Evolutionary conservation across 305 asterid species (phyloP).

Genomic region (Withania somnifera): DNA sequence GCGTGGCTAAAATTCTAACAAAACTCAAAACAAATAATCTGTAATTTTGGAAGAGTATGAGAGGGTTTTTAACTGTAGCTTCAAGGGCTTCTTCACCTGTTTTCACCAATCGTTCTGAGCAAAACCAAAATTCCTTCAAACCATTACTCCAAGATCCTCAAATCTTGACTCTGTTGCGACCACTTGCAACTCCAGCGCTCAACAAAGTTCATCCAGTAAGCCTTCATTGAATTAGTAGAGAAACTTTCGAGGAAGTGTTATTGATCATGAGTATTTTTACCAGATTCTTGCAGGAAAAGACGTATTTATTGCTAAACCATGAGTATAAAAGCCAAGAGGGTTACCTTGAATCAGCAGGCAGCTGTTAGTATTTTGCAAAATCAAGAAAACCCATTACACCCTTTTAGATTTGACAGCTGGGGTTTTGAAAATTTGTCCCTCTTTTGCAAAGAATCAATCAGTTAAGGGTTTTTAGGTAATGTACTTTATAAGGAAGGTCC

Average conservation of each 20-base stretch:
- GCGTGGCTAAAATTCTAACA: too few species aligned
- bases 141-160: constrained; percentile 14
- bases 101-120: constrained; percentile 17
- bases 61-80: constrained; percentile 54
- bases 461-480: constrained; percentile 49
- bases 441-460: constrained; percentile 40
- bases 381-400: constrained; percentile 52
- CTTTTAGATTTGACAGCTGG: constrained; percentile 70
- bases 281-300: constrained; percentile 63
- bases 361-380: constrained; percentile 67
- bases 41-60: constrained; percentile 4
- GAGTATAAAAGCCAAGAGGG: constrained; percentile 44
- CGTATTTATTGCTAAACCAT: constrained; percentile 56
- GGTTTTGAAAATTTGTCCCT: constrained; percentile 32
- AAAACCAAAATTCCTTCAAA: constrained; percentile 1
- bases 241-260: constrained; percentile 14
- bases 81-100: constrained; percentile 38
- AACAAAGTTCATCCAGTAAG: constrained; percentile 32
- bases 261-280: constrained; percentile 44
- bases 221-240: constrained; percentile 1
- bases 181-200: constrained; percentile 4
- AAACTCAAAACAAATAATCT: too few species aligned
- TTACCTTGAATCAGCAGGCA: constrained; percentile 28
- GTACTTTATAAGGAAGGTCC: constrained; percentile 68
- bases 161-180: constrained; percentile 15